Percentiles rank a stretch among this genome's conserved stretches.
phyloP scores from a whole-genome alignment of 108 stramenopile genomes.

The Fistulifera pelliculosa region DNA sequence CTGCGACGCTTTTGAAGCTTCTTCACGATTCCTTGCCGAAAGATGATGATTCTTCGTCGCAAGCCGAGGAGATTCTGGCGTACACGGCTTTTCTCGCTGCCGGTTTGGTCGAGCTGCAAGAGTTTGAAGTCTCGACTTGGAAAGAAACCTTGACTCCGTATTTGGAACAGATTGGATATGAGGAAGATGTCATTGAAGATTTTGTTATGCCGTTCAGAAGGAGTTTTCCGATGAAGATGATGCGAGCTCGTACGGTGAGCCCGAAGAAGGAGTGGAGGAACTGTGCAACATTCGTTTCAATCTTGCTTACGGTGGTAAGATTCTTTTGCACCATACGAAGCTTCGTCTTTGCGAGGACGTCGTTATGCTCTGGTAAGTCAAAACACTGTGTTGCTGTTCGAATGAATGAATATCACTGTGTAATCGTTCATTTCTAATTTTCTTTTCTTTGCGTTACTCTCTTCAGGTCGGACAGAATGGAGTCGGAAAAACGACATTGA shows the following conservation, averaged over 20 bases:
- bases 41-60: slow-evolving; percentile 7
- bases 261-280: slow-evolving; percentile 83
- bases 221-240: slow-evolving; percentile 35
- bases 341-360: slow-evolving; percentile 90
- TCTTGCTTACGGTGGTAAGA: slow-evolving; percentile 97
- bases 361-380: slow-evolving; percentile 85
- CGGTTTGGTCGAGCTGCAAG: slow-evolving; percentile 37
- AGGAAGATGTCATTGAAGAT: slow-evolving; percentile 27
- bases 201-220: slow-evolving; percentile 38
- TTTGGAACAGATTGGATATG: slow-evolving; percentile 19
- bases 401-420: too few relatives aligned
- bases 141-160: slow-evolving; percentile 54
- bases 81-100: slow-evolving; percentile 76
- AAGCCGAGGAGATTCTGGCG: slow-evolving; percentile 54
- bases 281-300: slow-evolving; percentile 86
- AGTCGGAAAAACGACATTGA: slow-evolving; percentile 93
- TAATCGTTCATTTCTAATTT: too few relatives aligned
- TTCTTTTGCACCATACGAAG: slow-evolving; percentile 92
- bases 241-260: slow-evolving; percentile 68
- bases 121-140: slow-evolving; percentile 48
- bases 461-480: slow-evolving; percentile 88
- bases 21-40: slow-evolving; percentile 48
- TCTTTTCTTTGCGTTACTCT: too few relatives aligned
- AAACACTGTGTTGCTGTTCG: too few relatives aligned
- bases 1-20: slow-evolving; percentile 38